Evolutionary conservation across 805 yeast species (phyloP), one percentile per base, ranked within the genome.

Genomic region (Schwanniomyces sp.): DNA sequence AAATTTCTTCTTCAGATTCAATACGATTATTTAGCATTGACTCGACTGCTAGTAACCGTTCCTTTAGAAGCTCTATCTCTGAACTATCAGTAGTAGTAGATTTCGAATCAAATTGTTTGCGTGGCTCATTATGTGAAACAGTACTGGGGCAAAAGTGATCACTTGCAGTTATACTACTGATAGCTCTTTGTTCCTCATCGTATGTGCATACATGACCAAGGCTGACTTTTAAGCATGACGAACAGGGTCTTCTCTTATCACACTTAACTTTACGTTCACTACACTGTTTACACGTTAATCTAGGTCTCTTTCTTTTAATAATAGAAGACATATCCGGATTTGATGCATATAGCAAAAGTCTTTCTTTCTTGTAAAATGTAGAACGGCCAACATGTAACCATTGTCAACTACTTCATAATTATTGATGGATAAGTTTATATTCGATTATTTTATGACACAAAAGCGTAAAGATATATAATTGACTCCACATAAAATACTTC

Each of bases 251-350:
- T 10, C 67, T 64, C 6, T 84, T 84, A 41, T 80, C 70, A 58
- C 86, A 81, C 53, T 81, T 81, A 49, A 78, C 77, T 58, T 81
- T 80, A 48, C 76, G 80, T 32, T 67, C 61, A 44, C 81, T 66
- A 58, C 86, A 81, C n/a, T 80, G 64, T 44, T 74, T 78, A 52
- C 85, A 81, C 1, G 85, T 85, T 50, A 69, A 32, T 7, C 11
- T 5, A 5, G 21, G 11, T 32, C 18, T 32, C 17, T 32, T 32
- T 32, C 18, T 32, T 12, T 32, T 32, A 4, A 32, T 32, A 32
- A 2, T 16, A 16, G 21, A 32, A 32, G 21, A 32, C 18, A 32
- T 32, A 11, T 32, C 36, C 14, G 3, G 18, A 16, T 14, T 21
- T 21, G 24, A 21, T 21, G 24, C 24, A 21, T 5, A 21, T 21